Evolutionary conservation across 2,329 filamentous ascomycete species (phyloP).

Genomic region (Cordyceps cicadae): DNA sequence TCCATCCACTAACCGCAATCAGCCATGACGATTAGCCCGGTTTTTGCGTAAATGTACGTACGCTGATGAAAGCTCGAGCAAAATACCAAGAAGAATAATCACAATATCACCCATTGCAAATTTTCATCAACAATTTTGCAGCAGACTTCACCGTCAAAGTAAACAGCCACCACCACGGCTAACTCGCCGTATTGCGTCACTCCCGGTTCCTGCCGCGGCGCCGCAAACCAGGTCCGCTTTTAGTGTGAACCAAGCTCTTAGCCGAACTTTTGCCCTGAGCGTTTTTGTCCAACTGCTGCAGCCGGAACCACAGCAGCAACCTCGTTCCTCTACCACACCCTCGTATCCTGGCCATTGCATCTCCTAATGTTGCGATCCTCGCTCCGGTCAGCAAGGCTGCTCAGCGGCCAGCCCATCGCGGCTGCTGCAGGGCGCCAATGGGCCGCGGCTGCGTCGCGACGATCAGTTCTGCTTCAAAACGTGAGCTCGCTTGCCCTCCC

Average conservation of each 20-base stretch:
- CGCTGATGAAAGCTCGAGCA: neutral
- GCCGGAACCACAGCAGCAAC: conserved; percentile 14
- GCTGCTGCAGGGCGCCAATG: conserved; percentile 51
- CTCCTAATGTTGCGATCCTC: conserved; percentile 60
- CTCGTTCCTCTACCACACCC: conserved; percentile 20
- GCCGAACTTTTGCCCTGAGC: conserved; percentile 38
- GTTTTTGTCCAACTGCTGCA: conserved; percentile 30
- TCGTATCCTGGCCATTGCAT: conserved; percentile 36
- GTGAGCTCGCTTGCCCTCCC: conserved; percentile 1
- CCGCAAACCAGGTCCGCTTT: conserved; percentile 12
- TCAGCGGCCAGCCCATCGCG: conserved; percentile 46
- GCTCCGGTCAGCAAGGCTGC: conserved; percentile 54
- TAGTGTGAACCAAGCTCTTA: conserved; percentile 23
- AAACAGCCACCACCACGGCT: neutral
- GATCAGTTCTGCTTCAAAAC: conserved; percentile 17
- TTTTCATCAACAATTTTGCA: neutral
- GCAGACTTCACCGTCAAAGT: neutral
- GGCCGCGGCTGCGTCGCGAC: conserved; percentile 34
- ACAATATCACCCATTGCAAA: neutral
- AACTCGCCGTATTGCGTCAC: conserved; percentile 22
- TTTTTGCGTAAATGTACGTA: too few relatives aligned
- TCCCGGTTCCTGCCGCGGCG: conserved; percentile 27
- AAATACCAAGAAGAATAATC: neutral
- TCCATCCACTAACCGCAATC: neutral
- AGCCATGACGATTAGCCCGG: neutral